Conservation (phyloP, 1,284 basidiomycete species). For the Ceratobasidium sp. region DNA sequence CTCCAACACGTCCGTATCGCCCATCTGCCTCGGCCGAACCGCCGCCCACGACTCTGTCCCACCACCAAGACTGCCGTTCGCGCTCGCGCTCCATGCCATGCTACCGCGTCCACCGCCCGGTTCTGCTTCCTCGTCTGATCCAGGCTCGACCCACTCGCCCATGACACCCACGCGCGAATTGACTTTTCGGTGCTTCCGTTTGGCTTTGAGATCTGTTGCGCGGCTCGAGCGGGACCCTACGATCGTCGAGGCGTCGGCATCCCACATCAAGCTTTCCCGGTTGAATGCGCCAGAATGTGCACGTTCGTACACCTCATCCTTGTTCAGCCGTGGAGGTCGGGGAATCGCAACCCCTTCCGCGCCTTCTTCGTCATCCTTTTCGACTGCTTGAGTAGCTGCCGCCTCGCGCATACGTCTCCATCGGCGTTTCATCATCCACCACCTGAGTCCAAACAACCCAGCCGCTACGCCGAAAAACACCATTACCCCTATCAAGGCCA, state of each 20-base stretch:
- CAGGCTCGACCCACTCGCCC: constrained; percentile 44
- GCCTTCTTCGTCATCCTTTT: not conserved
- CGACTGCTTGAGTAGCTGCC: not conserved
- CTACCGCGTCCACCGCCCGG: not conserved
- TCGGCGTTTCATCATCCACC: constrained; percentile 44
- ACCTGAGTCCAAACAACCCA: constrained; percentile 26
- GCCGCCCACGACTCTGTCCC: constrained; percentile 33
- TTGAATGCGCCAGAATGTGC: constrained; percentile 23
- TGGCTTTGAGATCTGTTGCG: not conserved
- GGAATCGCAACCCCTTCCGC: constrained; percentile 21
- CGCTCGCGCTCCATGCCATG: not conserved
- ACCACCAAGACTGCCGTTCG: not conserved
- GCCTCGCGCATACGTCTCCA: constrained; percentile 32
- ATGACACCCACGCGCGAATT: constrained; percentile 32
- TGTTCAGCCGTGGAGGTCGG: not conserved
- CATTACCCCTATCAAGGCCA: constrained; percentile 39
- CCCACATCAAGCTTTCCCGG: constrained; percentile 28
- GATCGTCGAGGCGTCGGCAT: constrained; percentile 14
- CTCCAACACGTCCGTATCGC: constrained; percentile 30
- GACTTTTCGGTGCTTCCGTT: constrained; percentile 20
- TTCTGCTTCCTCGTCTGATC: constrained; percentile 30
- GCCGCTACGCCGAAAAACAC: constrained; percentile 42
- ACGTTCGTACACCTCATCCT: constrained; percentile 34
- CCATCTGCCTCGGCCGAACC: constrained; percentile 14
- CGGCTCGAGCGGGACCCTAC: constrained; percentile 36